Percentiles rank a stretch among this genome's conserved stretches.
phyloP scores from a whole-genome alignment of 805 yeast genomes.

The Pichia scutulata region DNA sequence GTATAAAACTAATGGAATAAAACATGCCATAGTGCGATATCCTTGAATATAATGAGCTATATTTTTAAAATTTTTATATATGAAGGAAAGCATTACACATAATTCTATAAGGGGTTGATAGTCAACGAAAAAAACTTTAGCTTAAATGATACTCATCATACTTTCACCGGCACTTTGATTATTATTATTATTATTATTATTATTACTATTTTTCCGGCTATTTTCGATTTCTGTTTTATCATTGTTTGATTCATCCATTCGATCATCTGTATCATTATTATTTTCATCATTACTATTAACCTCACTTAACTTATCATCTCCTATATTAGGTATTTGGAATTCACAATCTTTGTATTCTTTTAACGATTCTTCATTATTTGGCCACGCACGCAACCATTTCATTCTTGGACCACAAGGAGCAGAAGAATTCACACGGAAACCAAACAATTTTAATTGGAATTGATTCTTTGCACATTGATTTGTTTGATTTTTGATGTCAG shows the following conservation, averaged over 20 bases:
- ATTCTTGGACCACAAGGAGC: slow-evolving; percentile 87
- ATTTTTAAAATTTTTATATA: neutral
- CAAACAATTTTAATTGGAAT: slow-evolving; percentile 74
- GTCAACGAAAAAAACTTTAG: neutral
- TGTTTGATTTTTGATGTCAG: slow-evolving; percentile 72
- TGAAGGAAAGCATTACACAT: slow-evolving; percentile 4
- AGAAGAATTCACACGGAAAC: slow-evolving; percentile 70
- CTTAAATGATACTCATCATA: slow-evolving; percentile 26
- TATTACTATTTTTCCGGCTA: slow-evolving; percentile 7
- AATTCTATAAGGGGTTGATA: neutral
- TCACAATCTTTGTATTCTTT: slow-evolving; percentile 61
- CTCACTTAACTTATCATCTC: slow-evolving; percentile 13
- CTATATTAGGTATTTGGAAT: slow-evolving; percentile 42
- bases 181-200: slow-evolving; percentile 8
- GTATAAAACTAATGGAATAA: neutral
- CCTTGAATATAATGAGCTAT: too few relatives aligned
- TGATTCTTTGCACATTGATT: slow-evolving; percentile 48
- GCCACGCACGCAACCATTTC: slow-evolving; percentile 86
- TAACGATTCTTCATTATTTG: slow-evolving; percentile 52
- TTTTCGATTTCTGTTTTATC: slow-evolving; percentile 3
- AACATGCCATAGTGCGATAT: too few relatives aligned
- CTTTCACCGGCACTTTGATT: slow-evolving; percentile 26
- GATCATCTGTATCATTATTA: neutral
- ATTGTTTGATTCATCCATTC: neutral
- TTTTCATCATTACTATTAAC: slow-evolving; percentile 13